Conservation (phyloP, 2,329 filamentous ascomycete species). For the Xylaria sp. region DNA sequence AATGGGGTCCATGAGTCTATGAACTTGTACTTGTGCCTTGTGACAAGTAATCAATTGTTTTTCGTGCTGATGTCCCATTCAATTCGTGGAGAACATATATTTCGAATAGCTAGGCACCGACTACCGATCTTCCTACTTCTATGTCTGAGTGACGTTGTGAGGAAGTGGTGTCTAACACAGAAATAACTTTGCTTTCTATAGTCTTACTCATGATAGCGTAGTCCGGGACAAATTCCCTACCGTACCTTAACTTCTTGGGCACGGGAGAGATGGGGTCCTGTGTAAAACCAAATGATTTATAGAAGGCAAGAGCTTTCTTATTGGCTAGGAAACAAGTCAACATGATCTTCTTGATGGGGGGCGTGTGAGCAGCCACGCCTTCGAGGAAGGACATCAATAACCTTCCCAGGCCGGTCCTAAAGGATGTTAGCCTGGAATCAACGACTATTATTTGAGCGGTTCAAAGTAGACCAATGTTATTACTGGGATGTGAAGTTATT, state of each 20-base stretch:
- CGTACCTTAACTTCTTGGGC: conserved; percentile 63
- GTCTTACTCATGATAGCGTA: conserved; percentile 69
- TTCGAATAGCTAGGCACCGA: background rate
- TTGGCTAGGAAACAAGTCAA: conserved; percentile 77
- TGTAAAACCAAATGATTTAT: conserved; percentile 67
- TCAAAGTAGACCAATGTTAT: background rate
- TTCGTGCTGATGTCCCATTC: background rate
- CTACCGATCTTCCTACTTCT: background rate
- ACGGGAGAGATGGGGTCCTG: conserved; percentile 65
- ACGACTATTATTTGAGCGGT: background rate
- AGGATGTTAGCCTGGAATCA: background rate
- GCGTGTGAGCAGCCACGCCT: conserved; percentile 62
- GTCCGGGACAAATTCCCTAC: conserved; percentile 63
- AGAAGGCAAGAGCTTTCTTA: conserved; percentile 65
- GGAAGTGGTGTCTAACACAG: background rate
- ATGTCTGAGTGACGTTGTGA: background rate
- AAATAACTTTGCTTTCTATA: conserved; percentile 45
- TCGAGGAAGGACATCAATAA: conserved; percentile 68
- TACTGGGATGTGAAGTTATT: no score
- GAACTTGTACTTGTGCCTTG: no score
- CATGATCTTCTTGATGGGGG: conserved; percentile 73
- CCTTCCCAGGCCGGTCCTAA: conserved; percentile 70
- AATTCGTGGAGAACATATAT: background rate
- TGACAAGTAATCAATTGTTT: background rate
- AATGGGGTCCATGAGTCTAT: no score